Percentiles rank a stretch among this genome's conserved stretches.
Evolutionary conservation across 495 filamentous ascomycete genomes (phyloP).

Genomic region (Trichoderma orchidacearum): DNA sequence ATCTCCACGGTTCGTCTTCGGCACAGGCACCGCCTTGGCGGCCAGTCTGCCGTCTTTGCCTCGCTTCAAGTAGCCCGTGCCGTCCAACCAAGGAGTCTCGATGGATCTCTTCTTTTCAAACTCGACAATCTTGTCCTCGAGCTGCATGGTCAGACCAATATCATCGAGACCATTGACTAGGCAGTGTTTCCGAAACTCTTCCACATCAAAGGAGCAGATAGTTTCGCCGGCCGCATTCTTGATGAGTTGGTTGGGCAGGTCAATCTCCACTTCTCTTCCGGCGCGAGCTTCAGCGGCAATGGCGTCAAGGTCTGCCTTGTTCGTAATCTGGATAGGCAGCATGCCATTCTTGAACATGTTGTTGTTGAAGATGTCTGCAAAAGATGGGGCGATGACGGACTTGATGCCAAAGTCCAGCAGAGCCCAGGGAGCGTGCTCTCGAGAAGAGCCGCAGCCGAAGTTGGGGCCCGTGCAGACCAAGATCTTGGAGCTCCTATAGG

Average conservation of each 20-base stretch:
- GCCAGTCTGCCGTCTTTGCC: slow-evolving; percentile 53
- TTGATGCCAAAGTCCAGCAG: slow-evolving; percentile 93
- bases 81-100: slow-evolving; percentile 88
- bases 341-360: slow-evolving; percentile 99
- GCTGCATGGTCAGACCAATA: slow-evolving; percentile 86
- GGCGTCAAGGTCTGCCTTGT: slow-evolving; percentile 47
- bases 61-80: slow-evolving; percentile 67
- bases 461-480: slow-evolving; percentile 87
- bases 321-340: slow-evolving; percentile 70
- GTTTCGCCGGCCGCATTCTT: slow-evolving; percentile 58
- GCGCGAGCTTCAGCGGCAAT: slow-evolving; percentile 72
- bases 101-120: slow-evolving; percentile 67
- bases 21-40: slow-evolving; percentile 72
- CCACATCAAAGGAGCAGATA: slow-evolving; percentile 71
- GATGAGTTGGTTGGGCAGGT: slow-evolving; percentile 76
- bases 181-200: slow-evolving; percentile 88
- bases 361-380: slow-evolving; percentile 98
- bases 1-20: slow-evolving; percentile 83
- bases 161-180: slow-evolving; percentile 91
- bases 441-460: slow-evolving; percentile 87
- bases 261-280: slow-evolving; percentile 80
- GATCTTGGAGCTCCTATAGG: slow-evolving; percentile 77
- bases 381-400: slow-evolving; percentile 83
- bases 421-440: slow-evolving; percentile 97
- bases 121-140: slow-evolving; percentile 72